Percentiles rank a stretch among this genome's conserved stretches.
Evolutionary conservation across 2,329 filamentous ascomycete genomes (phyloP).

Genomic region (Pestalotiopsis sp.): DNA sequence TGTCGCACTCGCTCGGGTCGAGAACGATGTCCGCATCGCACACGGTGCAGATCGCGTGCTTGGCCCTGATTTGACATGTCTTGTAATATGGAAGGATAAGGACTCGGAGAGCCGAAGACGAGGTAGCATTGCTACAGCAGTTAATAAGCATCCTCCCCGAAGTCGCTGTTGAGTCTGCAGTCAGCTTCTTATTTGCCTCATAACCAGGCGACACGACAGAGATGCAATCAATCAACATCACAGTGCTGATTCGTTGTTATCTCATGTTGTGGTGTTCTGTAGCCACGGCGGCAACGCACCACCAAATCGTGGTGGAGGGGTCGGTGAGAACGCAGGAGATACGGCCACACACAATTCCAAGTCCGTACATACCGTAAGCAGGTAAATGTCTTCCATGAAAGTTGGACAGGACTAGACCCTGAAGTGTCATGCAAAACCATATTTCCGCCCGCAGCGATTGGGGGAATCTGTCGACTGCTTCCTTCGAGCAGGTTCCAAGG

Average conservation of each 20-base stretch:
- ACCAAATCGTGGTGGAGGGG: slow-evolving; percentile 2
- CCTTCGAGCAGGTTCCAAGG: not conserved
- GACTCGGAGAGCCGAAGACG: not conserved
- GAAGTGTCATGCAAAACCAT: not conserved
- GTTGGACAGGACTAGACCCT: not conserved
- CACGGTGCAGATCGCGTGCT: not conserved
- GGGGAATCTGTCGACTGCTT: not conserved
- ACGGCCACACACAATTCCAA: not conserved
- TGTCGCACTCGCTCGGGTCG: not conserved
- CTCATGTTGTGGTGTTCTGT: not conserved
- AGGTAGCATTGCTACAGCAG: not conserved
- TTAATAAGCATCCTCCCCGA: not conserved
- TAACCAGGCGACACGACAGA: not conserved
- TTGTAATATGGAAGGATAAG: not conserved
- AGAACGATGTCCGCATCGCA: not conserved
- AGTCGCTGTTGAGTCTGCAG: not conserved
- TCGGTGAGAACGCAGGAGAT: not conserved
- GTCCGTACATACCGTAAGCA: not conserved
- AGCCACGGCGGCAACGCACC: not conserved
- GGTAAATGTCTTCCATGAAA: not conserved
- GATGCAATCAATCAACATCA: not conserved
- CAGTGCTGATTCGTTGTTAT: not conserved
- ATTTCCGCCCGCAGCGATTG: not conserved
- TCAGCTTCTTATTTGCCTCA: slow-evolving; percentile 3
- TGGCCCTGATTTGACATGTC: not conserved